Evolutionary conservation across 2,329 filamentous ascomycete genomes (phyloP).

Genomic region (Aspergillus pseudoviridinutans): DNA sequence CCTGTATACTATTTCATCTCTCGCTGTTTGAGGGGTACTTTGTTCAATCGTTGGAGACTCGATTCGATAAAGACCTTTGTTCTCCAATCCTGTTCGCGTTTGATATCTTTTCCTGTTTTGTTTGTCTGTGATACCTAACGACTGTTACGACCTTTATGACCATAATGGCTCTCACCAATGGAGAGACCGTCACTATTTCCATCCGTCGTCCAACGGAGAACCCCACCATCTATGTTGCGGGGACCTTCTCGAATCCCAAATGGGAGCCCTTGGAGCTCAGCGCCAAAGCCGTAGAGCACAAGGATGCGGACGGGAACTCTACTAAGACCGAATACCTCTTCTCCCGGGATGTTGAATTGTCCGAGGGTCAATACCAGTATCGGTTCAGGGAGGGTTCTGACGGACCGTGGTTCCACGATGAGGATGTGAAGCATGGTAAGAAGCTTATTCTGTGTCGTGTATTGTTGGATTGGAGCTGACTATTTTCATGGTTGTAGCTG

Average conservation of each 20-base stretch:
- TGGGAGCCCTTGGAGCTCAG: conserved; percentile 25
- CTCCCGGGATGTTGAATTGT: conserved; percentile 15
- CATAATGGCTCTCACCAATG: conserved; percentile 17
- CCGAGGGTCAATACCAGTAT: conserved; percentile 23
- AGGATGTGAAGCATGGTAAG: conserved; percentile 24
- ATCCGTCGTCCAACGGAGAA: conserved; percentile 22
- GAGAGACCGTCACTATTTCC: conserved; percentile 24
- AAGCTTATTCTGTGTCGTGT: not conserved
- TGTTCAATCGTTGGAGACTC: not conserved
- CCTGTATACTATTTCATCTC: conserved; percentile 14
- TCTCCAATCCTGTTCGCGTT: conserved; percentile 11
- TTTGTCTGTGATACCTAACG: conserved; percentile 10
- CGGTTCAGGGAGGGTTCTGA: conserved; percentile 21
- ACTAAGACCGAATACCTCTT: conserved; percentile 19
- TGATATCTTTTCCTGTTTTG: conserved; percentile 10
- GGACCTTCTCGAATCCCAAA: conserved; percentile 25
- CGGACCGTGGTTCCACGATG: conserved; percentile 25
- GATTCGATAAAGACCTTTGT: conserved; percentile 9
- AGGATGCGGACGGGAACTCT: conserved; percentile 13
- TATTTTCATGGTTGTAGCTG: conserved; percentile 11
- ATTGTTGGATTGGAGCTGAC: not conserved
- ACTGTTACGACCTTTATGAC: conserved; percentile 18
- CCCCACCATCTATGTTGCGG: conserved; percentile 23
- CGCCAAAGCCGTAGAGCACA: conserved; percentile 16
- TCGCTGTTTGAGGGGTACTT: not conserved